Base-by-base conservation (phyloP, 176 grass and related monocot genomes). In the Canna indica region DNA sequence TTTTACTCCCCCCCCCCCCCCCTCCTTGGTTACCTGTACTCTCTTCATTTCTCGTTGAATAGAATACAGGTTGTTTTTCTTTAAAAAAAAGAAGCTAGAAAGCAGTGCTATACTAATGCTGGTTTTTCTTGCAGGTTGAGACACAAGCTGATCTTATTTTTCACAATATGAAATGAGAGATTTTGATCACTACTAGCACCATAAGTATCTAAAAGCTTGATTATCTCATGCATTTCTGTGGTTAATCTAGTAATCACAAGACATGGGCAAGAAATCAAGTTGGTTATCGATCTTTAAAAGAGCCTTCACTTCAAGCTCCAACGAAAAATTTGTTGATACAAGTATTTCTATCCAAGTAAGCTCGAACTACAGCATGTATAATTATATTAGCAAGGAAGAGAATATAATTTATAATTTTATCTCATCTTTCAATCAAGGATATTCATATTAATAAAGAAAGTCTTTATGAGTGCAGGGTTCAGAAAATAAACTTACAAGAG, bases 181-280 rank as follows among this genome's bases (percentile, higher is more conserved):
- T 64, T 29, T 20, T 64, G 27, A 64, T 14, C 15, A 33, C 14
- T 64, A 33, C 13, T 30, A 33, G 9, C 60, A 64, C 50, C 22
- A 8, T 54, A 54, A 25, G 14, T 12, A 7, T 64, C 29, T 33
- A 64, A 64, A 64, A 34, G 29, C 3, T 32, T n/a, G n/a, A n/a
- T n/a, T n/a, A n/a, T n/a, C n/a, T n/a, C n/a, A n/a, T n/a, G n/a
- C n/a, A n/a, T n/a, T n/a, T n/a, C n/a, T n/a, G n/a, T n/a, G n/a
- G 16, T 67, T 16, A n/a, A 9, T 18, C 41, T 32, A 2, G 17
- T 77, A 44, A 90, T 93, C 77, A 73, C 75, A 93, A 62, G 77
- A 97, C 57, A 99, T 99, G 95, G 90, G 95, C 8, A 99, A 90
- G 87, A 99, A 93, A 75, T 85, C 90, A 34, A 88, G 67, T 65